A percentile compares a stretch with the other conserved stretches of the same genome.
Conservation (phyloP, 2,329 filamentous ascomycete genomes). For the Fusarium scirpi region DNA sequence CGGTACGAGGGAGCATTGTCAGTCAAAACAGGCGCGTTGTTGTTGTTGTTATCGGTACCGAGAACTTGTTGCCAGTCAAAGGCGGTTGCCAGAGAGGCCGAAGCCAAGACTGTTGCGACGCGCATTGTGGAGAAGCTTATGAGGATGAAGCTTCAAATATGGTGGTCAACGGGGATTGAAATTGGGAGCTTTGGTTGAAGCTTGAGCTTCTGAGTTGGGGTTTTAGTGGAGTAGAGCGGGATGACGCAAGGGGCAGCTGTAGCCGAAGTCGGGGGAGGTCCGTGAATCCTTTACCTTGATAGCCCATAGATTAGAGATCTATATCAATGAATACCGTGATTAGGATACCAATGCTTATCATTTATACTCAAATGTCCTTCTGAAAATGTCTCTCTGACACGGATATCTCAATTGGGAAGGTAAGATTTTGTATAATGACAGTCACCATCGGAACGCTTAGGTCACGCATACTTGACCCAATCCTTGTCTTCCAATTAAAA, state of each 20-base stretch:
- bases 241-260: slow-evolving; percentile 28
- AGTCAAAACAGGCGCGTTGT: background rate
- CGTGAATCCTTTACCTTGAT: slow-evolving; percentile 15
- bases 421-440: background rate
- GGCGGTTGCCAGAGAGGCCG: slow-evolving; percentile 24
- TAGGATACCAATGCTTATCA: background rate
- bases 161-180: slow-evolving; percentile 13
- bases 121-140: slow-evolving; percentile 28
- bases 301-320: background rate
- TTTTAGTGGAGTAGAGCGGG: slow-evolving; percentile 25
- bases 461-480: background rate
- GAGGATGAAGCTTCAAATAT: slow-evolving; percentile 10
- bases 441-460: background rate
- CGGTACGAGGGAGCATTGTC: slow-evolving; percentile 54
- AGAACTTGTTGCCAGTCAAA: slow-evolving; percentile 29
- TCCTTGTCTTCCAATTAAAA: background rate
- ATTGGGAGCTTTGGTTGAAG: slow-evolving; percentile 16
- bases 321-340: background rate
- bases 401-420: background rate
- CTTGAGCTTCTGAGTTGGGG: slow-evolving; percentile 20
- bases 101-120: slow-evolving; percentile 26
- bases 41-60: background rate
- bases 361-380: background rate
- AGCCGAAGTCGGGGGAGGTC: slow-evolving; percentile 31
- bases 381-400: background rate